Conservation (phyloP, 2,329 filamentous ascomycete species). For the Hortaea werneckii region DNA sequence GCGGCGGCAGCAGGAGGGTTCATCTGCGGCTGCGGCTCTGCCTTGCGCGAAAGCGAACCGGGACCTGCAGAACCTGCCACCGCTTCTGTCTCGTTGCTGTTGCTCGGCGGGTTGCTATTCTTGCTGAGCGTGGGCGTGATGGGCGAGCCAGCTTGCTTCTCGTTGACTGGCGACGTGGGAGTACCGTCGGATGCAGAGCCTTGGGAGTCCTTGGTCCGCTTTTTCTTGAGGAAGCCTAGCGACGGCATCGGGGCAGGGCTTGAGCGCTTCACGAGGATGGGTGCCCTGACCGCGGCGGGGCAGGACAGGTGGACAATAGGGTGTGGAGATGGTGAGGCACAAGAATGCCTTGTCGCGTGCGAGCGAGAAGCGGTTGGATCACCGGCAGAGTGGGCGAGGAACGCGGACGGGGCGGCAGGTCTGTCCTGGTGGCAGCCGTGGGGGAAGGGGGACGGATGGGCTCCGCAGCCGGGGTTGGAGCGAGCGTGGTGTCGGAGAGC, state of each 20-base stretch:
- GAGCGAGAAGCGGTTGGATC: background rate
- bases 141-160: conserved; percentile 34
- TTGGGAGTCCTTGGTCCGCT: conserved; percentile 80
- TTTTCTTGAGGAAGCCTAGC: conserved; percentile 95
- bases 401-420: background rate
- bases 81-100: conserved; percentile 17
- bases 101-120: conserved; percentile 15
- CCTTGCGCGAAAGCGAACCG: background rate
- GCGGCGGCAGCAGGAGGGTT: background rate
- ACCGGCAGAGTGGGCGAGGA: background rate
- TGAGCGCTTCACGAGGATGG: conserved; percentile 4
- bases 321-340: background rate
- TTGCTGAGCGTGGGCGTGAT: conserved; percentile 41
- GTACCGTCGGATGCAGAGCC: conserved; percentile 46
- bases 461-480: background rate
- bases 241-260: conserved; percentile 61
- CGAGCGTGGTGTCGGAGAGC: background rate
- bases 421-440: background rate
- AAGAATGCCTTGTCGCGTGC: background rate
- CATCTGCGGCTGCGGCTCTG: conserved; percentile 2
- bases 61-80: conserved; percentile 3
- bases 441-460: background rate
- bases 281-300: background rate
- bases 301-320: background rate
- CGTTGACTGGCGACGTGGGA: conserved; percentile 48